A percentile compares a stretch with the other conserved stretches of the same genome.
phyloP scores from a whole-genome alignment of 352 stramenopile genomes.

The Phytophthora rubi region DNA sequence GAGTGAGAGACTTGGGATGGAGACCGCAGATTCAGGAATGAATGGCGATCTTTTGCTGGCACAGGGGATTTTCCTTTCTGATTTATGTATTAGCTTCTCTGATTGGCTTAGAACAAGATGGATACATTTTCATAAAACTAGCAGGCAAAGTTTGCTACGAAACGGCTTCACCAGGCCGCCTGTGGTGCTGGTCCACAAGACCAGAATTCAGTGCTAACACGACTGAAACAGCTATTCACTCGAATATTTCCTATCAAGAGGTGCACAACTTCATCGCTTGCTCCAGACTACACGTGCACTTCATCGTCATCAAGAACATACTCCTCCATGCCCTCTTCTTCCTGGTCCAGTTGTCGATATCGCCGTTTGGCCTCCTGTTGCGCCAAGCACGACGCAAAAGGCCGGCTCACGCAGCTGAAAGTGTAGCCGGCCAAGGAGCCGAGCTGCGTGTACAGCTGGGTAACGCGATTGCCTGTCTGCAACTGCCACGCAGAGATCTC shows the following conservation, averaged over 20 bases:
- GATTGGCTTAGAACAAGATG: background rate
- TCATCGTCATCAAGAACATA: constrained; percentile 43
- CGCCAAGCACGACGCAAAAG: constrained; percentile 45
- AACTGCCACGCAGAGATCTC: constrained; percentile 58
- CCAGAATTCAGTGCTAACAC: constrained; percentile 2
- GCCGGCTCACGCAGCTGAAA: constrained; percentile 36
- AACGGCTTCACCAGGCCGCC: background rate
- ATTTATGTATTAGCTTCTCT: background rate
- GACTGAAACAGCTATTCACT: background rate
- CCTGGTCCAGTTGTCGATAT: constrained; percentile 46
- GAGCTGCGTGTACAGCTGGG: constrained; percentile 40
- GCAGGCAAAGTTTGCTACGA: background rate
- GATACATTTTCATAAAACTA: background rate
- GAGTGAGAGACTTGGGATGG: background rate
- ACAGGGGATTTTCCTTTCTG: background rate
- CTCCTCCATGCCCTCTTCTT: constrained; percentile 48
- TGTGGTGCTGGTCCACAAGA: background rate
- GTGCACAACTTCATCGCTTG: too few species aligned
- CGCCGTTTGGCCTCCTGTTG: constrained; percentile 35
- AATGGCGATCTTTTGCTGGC: background rate
- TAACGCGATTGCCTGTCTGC: constrained; percentile 35
- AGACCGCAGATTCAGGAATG: background rate
- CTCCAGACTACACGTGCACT: constrained; percentile 26
- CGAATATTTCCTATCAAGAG: constrained; percentile 4
- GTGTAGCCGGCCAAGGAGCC: constrained; percentile 33